Evolutionary conservation across 306 rosid genomes (phyloP), one percentile per base, ranked within the genome.

Genomic region (Hippophae rhamnoides): DNA sequence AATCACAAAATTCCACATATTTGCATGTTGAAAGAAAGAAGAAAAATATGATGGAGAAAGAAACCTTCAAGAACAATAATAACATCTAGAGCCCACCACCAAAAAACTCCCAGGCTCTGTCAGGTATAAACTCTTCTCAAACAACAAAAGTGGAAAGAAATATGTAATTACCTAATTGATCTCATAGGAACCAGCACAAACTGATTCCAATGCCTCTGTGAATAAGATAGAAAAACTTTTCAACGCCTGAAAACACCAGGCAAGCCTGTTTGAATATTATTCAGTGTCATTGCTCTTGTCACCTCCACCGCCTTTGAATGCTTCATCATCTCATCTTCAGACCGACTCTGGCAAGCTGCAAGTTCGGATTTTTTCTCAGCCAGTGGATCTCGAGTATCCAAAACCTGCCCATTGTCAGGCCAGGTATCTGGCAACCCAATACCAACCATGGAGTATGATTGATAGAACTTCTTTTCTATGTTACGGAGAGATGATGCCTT

Each of bases 221-320:
- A 93, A 93, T 63, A 93, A 57, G 46, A 85, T 76, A 54, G 99
- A 86, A 75, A 93, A 93, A 77, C 90, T 89, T 45, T 95, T 82
- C 81, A 93, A 54, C 8, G 99, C 97, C 61, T 82, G 97, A 55
- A 93, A 7, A 93, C 99, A 25, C 97, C 99, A 5, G 99, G 99
- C 79, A 93, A 80, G 10, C 97, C 99, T 18, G 99, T 93, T 60
- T 93, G 99, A 42, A 93, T 84, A 74, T 93, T 75, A 71, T 93
- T 88, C 13, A 93, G 85, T 0, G 99, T 93, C 99, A 88, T 73
- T 25, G 97, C 95, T 77, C 97, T 82, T 5, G 99, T 93, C 54
- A 84, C 90, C 80, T 88, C 97, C 7, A 70, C 85, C 7, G 99
- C 90, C 73, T 88, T 93, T 0, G 95, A 80, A 76, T 93, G 95